Evolutionary conservation across 2,329 filamentous ascomycete genomes (phyloP).

Genomic region (Apiospora phragmitis): DNA sequence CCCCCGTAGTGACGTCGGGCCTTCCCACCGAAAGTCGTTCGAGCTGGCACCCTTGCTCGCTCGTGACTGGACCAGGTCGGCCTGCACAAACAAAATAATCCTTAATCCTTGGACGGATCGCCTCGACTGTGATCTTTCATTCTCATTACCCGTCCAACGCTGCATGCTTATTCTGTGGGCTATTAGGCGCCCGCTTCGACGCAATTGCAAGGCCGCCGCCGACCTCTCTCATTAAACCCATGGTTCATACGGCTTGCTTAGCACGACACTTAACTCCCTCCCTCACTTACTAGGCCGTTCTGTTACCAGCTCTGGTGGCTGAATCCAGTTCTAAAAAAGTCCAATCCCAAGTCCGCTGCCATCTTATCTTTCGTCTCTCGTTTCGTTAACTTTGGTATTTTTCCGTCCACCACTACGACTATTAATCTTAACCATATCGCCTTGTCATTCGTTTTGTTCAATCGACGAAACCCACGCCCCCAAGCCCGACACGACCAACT

Average conservation of each 20-base stretch:
- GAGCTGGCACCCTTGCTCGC: not conserved
- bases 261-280: not conserved
- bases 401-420: not conserved
- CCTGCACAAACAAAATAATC: not conserved
- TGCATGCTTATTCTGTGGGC: constrained; percentile 8
- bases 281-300: not conserved
- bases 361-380: not conserved
- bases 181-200: not conserved
- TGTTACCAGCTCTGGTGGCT: not conserved
- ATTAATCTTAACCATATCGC: not conserved
- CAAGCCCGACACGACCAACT: not conserved
- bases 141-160: not conserved
- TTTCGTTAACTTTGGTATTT: not conserved
- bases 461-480: not conserved
- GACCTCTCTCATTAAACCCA: not conserved
- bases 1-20: not conserved
- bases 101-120: not conserved
- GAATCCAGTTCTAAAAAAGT: not conserved
- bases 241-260: not conserved
- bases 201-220: not conserved
- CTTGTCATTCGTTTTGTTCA: not conserved
- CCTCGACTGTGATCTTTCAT: not conserved
- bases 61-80: not conserved
- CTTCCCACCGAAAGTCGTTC: not conserved
- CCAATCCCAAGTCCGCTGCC: not conserved